phyloP scores from a whole-genome alignment of 2,329 filamentous ascomycete genomes.

The Colletotrichum simmondsii region DNA sequence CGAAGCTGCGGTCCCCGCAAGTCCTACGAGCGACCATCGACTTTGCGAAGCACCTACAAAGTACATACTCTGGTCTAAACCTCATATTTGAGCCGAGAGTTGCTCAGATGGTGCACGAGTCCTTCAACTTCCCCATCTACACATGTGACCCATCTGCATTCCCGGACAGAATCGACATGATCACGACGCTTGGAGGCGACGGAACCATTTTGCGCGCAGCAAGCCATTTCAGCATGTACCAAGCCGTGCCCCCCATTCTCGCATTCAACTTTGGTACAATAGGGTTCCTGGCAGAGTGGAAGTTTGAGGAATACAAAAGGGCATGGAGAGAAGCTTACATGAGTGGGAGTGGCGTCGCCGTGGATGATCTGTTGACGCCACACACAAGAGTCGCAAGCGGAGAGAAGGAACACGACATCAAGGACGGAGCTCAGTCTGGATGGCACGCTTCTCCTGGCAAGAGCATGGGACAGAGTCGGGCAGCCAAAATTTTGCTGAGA shows the following conservation, averaged over 20 bases:
- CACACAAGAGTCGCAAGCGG: slow-evolving; percentile 50
- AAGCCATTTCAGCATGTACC: slow-evolving; percentile 78
- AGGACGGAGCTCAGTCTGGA: slow-evolving; percentile 43
- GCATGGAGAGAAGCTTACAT: slow-evolving; percentile 95
- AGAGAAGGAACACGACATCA: slow-evolving; percentile 39
- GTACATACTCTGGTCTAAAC: slow-evolving; percentile 83
- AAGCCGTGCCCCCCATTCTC: slow-evolving; percentile 87
- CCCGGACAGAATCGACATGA: slow-evolving; percentile 85
- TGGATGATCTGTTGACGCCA: slow-evolving; percentile 53
- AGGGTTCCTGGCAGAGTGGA: slow-evolving; percentile 96
- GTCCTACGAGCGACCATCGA: slow-evolving; percentile 63
- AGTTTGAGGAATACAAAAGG: slow-evolving; percentile 90
- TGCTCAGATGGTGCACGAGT: slow-evolving; percentile 76
- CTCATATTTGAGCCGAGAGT: slow-evolving; percentile 85
- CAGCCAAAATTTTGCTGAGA: slow-evolving; percentile 84
- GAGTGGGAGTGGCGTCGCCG: slow-evolving; percentile 67
- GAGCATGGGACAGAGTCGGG: slow-evolving; percentile 79
- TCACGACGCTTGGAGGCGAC: slow-evolving; percentile 92
- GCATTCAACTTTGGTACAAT: slow-evolving; percentile 98
- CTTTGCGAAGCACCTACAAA: slow-evolving; percentile 77
- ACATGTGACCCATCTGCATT: slow-evolving; percentile 63
- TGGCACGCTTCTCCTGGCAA: slow-evolving; percentile 85
- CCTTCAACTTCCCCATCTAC: slow-evolving; percentile 80
- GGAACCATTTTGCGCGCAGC: slow-evolving; percentile 89
- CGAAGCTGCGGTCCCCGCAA: slow-evolving; percentile 66